Base-by-base conservation (phyloP, 2,329 filamentous ascomycete genomes). In the Xylariaceae sp. region DNA sequence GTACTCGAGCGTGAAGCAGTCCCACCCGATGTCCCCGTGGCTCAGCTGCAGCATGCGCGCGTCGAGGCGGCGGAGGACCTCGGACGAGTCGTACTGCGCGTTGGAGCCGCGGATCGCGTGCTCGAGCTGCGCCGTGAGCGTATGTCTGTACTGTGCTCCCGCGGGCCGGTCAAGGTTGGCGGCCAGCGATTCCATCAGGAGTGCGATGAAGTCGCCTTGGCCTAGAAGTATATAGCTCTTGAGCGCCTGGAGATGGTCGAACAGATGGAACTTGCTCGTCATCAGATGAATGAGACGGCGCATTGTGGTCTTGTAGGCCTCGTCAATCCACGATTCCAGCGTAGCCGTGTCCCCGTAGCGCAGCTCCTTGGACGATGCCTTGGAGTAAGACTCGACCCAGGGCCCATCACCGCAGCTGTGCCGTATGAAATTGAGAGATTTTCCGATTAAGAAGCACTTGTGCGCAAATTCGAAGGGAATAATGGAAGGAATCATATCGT, bases 291-390 rank as follows among this genome's bases (percentile, higher is more conserved):
- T 93, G 18, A 96, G 70, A 11, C 90, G 83, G 36, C 87, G 87
- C 90, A 98, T 98, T 5, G 93, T 96, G 0, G 87, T 92, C 59
- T 94, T 94, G 65, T 98, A 94, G 2, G 93, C 92, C 49, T 95
- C 86, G 48, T 95, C 92, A 48, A 98, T 98, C 60, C 87, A 95
- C 1, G 79, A 77, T 56, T 94, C 89, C 1, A 98, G 72, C 1
- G 83, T 93, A 0, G 86, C 86, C 6, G 89, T 95, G 58, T 96
- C 90, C 32, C 89, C 89, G 53, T 98, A 96, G 31, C 78, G 77
- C 21, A 98, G 70, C 59, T 94, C 87, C 59, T 92, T 93, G 8
- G 89, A 94, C 1, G 89, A 84, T 31, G 80, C 82, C 55, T 93
- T 94, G 18, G 89, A 94, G 61, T 98, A 96, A 19, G 80, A 80